Conservation (phyloP, 2,329 filamentous ascomycete species). For the Trematosphaeria pertusa region DNA sequence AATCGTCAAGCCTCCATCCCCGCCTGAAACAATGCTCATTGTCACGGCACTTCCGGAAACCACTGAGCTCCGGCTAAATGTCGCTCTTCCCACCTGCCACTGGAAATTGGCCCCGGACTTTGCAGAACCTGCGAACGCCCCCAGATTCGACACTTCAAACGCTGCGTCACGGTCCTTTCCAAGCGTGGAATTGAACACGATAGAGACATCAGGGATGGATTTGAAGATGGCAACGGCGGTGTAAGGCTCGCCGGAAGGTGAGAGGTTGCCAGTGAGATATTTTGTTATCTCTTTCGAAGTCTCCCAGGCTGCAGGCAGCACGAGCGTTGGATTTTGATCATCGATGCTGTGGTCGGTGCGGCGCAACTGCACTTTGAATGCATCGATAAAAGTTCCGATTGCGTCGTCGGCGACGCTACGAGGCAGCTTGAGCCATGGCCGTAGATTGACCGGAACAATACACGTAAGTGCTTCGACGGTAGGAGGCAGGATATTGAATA, state of each 20-base stretch:
- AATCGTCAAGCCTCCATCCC: slow-evolving; percentile 50
- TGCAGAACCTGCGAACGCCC: slow-evolving; percentile 28
- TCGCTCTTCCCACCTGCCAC: slow-evolving; percentile 44
- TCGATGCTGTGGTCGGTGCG: slow-evolving; percentile 1
- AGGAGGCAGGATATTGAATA: slow-evolving; percentile 43
- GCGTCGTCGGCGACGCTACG: slow-evolving; percentile 33
- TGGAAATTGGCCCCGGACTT: not conserved
- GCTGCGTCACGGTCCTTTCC: slow-evolving; percentile 46
- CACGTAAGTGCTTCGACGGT: slow-evolving; percentile 37
- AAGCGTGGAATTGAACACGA: slow-evolving; percentile 43
- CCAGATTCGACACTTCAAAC: slow-evolving; percentile 56
- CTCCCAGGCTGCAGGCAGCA: slow-evolving; percentile 1
- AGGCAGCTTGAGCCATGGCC: slow-evolving; percentile 42
- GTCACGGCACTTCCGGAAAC: slow-evolving; percentile 49
- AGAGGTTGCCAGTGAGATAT: slow-evolving; percentile 14
- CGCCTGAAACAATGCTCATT: slow-evolving; percentile 50
- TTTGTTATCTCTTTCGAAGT: not conserved
- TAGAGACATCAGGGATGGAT: slow-evolving; percentile 27
- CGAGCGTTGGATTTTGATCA: not conserved
- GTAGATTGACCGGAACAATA: slow-evolving; percentile 45
- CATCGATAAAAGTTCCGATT: slow-evolving; percentile 19
- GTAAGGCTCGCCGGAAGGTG: slow-evolving; percentile 13
- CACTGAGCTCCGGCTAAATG: slow-evolving; percentile 52
- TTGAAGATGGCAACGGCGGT: slow-evolving; percentile 16
- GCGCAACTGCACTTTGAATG: slow-evolving; percentile 12